These are phyloP conservation scores for Aureobasidium sp. DNA, from an alignment of 2,329 filamentous ascomycete species.

Conservation along the genomic window DNA sequence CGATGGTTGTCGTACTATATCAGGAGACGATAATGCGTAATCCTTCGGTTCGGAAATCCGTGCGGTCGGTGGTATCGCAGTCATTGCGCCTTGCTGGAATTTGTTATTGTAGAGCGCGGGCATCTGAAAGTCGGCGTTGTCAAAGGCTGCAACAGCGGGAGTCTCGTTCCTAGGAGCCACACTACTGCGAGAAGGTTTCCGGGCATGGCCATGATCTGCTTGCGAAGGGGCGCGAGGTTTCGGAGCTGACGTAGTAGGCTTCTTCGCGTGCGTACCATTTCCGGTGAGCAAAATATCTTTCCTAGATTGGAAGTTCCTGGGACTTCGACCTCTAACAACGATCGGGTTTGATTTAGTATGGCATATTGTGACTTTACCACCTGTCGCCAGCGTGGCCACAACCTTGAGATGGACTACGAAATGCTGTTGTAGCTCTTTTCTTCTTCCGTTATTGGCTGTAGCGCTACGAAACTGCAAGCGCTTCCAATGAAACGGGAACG, in stretches of 20 bases:
- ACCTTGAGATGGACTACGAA: slow-evolving; percentile 86
- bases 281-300: slow-evolving; percentile 86
- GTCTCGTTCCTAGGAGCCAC: slow-evolving; percentile 21
- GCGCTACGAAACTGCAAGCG: slow-evolving; percentile 88
- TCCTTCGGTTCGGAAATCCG: slow-evolving; percentile 22
- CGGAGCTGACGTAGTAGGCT: slow-evolving; percentile 27
- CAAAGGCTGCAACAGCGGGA: slow-evolving; percentile 28
- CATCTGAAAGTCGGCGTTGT: slow-evolving; percentile 30
- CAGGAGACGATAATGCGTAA: slow-evolving; percentile 40
- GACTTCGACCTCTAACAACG: slow-evolving; percentile 86
- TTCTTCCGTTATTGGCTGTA: slow-evolving; percentile 88
- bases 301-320: slow-evolving; percentile 86
- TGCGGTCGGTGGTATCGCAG: slow-evolving; percentile 31
- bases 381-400: slow-evolving; percentile 71
- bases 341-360: slow-evolving; percentile 84
- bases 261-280: slow-evolving; percentile 68
- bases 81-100: slow-evolving; percentile 29
- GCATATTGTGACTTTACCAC: slow-evolving; percentile 70
- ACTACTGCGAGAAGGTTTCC: background rate
- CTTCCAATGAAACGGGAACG: slow-evolving; percentile 91
- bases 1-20: slow-evolving; percentile 33
- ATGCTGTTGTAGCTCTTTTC: slow-evolving; percentile 93
- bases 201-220: background rate
- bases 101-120: slow-evolving; percentile 32
- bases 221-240: background rate